phyloP scores from a whole-genome alignment of 2,329 filamentous ascomycete species.

The Alternaria gaisen region DNA sequence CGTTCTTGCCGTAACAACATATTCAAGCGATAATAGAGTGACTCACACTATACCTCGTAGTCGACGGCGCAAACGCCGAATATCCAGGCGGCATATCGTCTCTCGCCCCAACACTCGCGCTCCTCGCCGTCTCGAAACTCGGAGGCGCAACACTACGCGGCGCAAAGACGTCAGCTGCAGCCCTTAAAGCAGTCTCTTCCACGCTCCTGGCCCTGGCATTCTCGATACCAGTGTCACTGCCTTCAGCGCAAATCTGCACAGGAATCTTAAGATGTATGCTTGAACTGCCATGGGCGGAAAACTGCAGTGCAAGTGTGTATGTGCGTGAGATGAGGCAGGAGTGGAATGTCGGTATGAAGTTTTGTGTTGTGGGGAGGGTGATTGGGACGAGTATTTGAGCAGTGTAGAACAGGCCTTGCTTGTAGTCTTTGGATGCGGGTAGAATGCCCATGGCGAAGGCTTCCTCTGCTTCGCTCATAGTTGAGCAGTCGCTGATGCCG shows the following conservation, averaged over 20 bases:
- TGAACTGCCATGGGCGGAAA: constrained; percentile 58
- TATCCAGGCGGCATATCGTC: constrained; percentile 45
- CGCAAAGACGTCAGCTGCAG: constrained; percentile 46
- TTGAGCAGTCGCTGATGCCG: constrained; percentile 48
- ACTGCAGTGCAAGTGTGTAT: constrained; percentile 68
- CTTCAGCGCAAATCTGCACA: constrained; percentile 55
- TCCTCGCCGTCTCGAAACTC: constrained; percentile 15
- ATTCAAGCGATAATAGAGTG: constrained; percentile 8
- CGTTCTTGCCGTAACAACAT: not conserved
- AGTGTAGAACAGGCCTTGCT: constrained; percentile 65
- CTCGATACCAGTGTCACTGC: constrained; percentile 45
- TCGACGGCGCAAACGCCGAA: constrained; percentile 27
- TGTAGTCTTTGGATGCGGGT: constrained; percentile 53
- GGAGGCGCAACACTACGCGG: constrained; percentile 49
- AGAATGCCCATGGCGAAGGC: constrained; percentile 43
- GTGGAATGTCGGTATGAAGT: constrained; percentile 75
- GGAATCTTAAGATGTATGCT: constrained; percentile 55
- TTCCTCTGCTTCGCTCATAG: constrained; percentile 23
- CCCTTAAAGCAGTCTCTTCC: constrained; percentile 36
- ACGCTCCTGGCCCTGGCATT: constrained; percentile 44
- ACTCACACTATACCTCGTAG: constrained; percentile 14
- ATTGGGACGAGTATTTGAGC: constrained; percentile 71
- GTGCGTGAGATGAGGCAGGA: constrained; percentile 71
- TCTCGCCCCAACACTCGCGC: constrained; percentile 13
- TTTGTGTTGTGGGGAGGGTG: constrained; percentile 66